Percentiles rank a stretch among this genome's conserved stretches.
These are phyloP conservation scores for Penicillium glabrum DNA, from an alignment of 2,329 filamentous ascomycete genomes.

Conservation along the genomic window DNA sequence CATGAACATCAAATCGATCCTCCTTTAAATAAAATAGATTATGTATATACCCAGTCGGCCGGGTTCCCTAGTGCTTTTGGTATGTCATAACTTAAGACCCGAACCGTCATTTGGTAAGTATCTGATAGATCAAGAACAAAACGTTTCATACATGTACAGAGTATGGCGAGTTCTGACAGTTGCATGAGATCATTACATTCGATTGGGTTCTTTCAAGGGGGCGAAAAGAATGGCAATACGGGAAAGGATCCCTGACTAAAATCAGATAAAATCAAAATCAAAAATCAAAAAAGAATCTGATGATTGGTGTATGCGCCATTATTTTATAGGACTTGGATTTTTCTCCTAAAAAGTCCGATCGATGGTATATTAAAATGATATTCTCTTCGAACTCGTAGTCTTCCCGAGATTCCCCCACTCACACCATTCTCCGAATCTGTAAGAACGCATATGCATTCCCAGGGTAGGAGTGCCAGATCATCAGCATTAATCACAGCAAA, in stretches of 20 bases:
- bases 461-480: neutral
- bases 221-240: neutral
- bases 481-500: neutral
- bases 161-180: conserved; percentile 1
- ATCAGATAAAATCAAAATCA: neutral
- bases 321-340: no score
- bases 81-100: neutral
- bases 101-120: neutral
- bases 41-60: neutral
- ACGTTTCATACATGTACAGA: neutral
- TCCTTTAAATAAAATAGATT: neutral
- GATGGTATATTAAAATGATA: neutral
- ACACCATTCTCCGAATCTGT: neutral
- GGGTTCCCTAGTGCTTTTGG: neutral
- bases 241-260: neutral
- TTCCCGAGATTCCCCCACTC: neutral
- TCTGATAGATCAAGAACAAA: neutral
- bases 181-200: conserved; percentile 13
- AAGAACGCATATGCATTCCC: neutral
- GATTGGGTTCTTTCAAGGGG: neutral
- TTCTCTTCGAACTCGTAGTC: neutral
- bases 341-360: neutral
- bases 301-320: no score
- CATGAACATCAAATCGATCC: neutral
- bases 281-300: neutral